Evolutionary conservation across 345 rosid species (phyloP).

Genomic region (Mercurialis annua): DNA sequence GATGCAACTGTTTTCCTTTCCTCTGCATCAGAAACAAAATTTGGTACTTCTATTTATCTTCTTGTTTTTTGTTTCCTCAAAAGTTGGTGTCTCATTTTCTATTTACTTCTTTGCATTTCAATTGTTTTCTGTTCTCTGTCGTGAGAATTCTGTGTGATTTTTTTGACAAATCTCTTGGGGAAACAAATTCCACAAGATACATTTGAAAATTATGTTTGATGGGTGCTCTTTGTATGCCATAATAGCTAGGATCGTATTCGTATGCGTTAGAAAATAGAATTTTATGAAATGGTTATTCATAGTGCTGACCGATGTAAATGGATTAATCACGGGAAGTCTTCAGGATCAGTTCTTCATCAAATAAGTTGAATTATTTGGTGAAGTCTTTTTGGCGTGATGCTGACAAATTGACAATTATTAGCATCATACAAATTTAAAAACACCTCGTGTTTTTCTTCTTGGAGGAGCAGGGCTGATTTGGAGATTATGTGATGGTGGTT

Average conservation of each 20-base stretch:
- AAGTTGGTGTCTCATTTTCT: not conserved
- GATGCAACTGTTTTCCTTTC: slow-evolving; percentile 55
- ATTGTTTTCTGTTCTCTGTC: not conserved
- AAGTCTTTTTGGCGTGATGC: not conserved
- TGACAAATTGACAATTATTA: slow-evolving; percentile 3
- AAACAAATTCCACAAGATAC: not conserved
- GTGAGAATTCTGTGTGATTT: not conserved
- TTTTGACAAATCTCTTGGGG: not conserved
- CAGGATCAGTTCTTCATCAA: not conserved
- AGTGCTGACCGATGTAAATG: not conserved
- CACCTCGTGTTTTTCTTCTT: not conserved
- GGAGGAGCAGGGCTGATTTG: no score
- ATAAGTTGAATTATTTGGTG: not conserved
- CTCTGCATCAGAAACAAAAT: slow-evolving; percentile 43
- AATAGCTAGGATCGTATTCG: no score
- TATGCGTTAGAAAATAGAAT: not conserved
- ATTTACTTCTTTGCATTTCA: no score
- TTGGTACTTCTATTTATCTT: slow-evolving; percentile 25
- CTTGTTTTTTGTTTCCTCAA: not conserved
- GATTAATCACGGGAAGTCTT: not conserved
- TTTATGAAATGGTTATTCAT: not conserved
- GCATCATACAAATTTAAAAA: not conserved
- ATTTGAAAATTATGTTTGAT: not conserved
- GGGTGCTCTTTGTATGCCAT: not conserved
- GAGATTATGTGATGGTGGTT: no score